These are phyloP conservation scores for Tolypocladium cylindrosporum DNA, from an alignment of 2,329 filamentous ascomycete species.

Conservation along the genomic window DNA sequence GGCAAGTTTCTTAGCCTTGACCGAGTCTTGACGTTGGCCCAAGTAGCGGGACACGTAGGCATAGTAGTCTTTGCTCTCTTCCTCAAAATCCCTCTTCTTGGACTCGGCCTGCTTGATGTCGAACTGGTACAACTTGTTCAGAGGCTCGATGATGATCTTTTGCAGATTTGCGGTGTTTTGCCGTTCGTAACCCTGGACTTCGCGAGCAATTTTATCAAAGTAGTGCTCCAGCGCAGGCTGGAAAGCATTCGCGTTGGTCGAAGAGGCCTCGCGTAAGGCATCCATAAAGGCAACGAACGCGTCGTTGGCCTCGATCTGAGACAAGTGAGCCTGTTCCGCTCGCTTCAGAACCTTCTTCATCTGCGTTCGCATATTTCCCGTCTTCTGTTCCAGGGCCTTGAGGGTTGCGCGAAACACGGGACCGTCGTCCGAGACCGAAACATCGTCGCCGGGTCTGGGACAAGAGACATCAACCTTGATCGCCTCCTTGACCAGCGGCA, in stretches of 20 bases:
- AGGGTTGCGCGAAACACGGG: slow-evolving; percentile 94
- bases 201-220: slow-evolving; percentile 90
- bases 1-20: slow-evolving; percentile 93
- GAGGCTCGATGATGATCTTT: slow-evolving; percentile 87
- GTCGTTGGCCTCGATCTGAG: slow-evolving; percentile 78
- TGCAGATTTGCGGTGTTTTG: slow-evolving; percentile 78
- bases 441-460: slow-evolving; percentile 76
- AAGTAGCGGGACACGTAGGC: slow-evolving; percentile 89
- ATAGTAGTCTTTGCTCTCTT: slow-evolving; percentile 98
- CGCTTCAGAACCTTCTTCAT: slow-evolving; percentile 96
- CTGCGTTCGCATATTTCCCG: slow-evolving; percentile 80
- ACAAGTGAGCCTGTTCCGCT: slow-evolving; percentile 76
- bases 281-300: slow-evolving; percentile 75
- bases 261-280: slow-evolving; percentile 75
- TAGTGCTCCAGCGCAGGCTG: slow-evolving; percentile 95
- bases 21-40: slow-evolving; percentile 88
- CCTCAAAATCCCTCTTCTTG: slow-evolving; percentile 96
- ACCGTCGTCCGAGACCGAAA: slow-evolving; percentile 78
- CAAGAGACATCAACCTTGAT: slow-evolving; percentile 85
- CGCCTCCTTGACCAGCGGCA: slow-evolving; percentile 28
- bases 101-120: slow-evolving; percentile 97
- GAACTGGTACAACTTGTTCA: slow-evolving; percentile 81
- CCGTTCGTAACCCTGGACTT: slow-evolving; percentile 80
- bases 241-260: slow-evolving; percentile 91
- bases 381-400: slow-evolving; percentile 93